Base-by-base conservation (phyloP, 352 stramenopile genomes). In the Lagenidium sp. region DNA sequence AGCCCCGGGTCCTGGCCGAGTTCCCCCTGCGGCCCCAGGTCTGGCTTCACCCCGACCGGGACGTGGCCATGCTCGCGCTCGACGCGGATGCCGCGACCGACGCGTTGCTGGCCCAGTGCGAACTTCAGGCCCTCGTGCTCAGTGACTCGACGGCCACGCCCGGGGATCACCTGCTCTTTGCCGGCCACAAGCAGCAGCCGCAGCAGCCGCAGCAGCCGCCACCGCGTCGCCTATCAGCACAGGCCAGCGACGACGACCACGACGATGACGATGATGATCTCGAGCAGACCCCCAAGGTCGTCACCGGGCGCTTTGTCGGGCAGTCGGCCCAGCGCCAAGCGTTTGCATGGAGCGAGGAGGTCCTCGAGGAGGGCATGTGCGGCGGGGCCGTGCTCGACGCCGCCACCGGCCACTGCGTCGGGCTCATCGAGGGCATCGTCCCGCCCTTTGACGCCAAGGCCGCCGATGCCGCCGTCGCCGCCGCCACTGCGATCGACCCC, bases 341-440 rank as follows among this genome's bases (percentile, higher is more conserved):
- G 37, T 91, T 91, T 34, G 75, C 72, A 1, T 83, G 60, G 68
- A 91, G 73, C 55, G 60, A 76, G 38, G 62, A 83, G 41, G 57
- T 88, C 8, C 45, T 91, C 24, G 68, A 83, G 42, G 75, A 91
- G 61, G 79, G 79, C 21, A 91, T 91, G 79, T 91, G 79, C 36
- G 79, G 79, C 13, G 79, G 79, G 15, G 79, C 79, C 0, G 79
- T 86, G 12, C 22, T 87, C 24, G 49, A 65, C 43, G 48, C 46
- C 1, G 50, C 50, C 6, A n/a, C n/a, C n/a, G 50, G 63, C 18
- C 43, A 65, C 32, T 85, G 73, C 31, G 64, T 87, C 29, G 79
- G 79, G 3, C 56, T 91, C 39, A 68, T 91, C 8, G 79, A 91
- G 57, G 79, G 79, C 10, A 86, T 89, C 39, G 79, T 91, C 6